Evolutionary conservation across 208 protist species (phyloP).

Genomic region (Trypanosoma vivax): DNA sequence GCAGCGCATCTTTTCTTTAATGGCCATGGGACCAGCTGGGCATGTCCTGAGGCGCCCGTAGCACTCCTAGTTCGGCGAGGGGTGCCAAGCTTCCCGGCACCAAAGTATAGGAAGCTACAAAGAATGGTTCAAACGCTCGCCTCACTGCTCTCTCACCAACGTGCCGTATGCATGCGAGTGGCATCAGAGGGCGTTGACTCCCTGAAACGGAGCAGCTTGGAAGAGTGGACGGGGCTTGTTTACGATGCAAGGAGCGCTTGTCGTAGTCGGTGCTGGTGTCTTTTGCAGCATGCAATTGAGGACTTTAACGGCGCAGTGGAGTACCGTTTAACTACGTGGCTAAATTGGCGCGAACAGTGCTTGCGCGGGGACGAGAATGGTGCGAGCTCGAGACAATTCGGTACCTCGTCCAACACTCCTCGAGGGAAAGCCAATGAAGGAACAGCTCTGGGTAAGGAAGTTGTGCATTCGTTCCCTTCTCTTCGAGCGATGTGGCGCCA

Average conservation of each 20-base stretch:
- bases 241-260: conserved; percentile 20
- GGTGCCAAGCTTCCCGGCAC: conserved; percentile 16
- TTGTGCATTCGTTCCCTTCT: conserved; percentile 25
- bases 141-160: conserved; percentile 18
- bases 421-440: background rate
- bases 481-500: conserved; percentile 53
- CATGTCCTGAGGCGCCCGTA: conserved; percentile 13
- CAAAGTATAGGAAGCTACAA: conserved; percentile 6
- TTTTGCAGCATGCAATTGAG: conserved; percentile 45
- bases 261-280: conserved; percentile 30
- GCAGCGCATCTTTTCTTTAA: conserved; percentile 16
- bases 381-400: background rate
- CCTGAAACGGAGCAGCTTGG: conserved; percentile 4
- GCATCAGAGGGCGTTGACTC: background rate
- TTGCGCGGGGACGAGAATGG: conserved; percentile 7
- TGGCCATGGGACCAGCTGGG: conserved; percentile 6
- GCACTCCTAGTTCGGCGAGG: conserved; percentile 21
- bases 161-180: conserved; percentile 14
- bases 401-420: background rate
- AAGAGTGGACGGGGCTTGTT: conserved; percentile 23
- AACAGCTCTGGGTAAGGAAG: background rate
- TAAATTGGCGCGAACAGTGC: conserved; percentile 2
- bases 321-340: conserved; percentile 24
- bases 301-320: conserved; percentile 37
- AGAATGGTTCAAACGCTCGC: conserved; percentile 17